Percentiles rank a stretch among this genome's conserved stretches.
Conservation (phyloP, 2,329 filamentous ascomycete genomes). For the Talaromyces sp. region DNA sequence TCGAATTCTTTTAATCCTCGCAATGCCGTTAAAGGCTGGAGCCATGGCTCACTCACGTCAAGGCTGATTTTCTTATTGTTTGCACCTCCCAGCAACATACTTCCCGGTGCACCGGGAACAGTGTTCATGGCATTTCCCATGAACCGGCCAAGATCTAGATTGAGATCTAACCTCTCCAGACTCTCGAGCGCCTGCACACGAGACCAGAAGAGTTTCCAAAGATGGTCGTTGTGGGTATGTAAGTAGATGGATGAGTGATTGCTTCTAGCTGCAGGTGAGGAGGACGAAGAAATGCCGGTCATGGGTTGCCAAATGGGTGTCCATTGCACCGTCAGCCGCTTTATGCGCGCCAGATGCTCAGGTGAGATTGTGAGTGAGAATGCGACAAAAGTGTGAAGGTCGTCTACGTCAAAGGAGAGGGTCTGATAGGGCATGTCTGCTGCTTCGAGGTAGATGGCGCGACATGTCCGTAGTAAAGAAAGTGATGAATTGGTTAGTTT, state of each 20-base stretch:
- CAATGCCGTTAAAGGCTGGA: conserved; percentile 29
- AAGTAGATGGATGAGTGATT: conserved; percentile 26
- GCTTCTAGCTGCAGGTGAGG: not conserved
- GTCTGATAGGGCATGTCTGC: conserved; percentile 28
- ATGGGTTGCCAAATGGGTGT: conserved; percentile 36
- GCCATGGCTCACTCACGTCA: conserved; percentile 28
- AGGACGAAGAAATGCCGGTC: conserved; percentile 21
- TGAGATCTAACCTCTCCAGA: conserved; percentile 25
- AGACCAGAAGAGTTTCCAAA: conserved; percentile 33
- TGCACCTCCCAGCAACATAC: conserved; percentile 22
- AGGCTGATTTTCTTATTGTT: conserved; percentile 26
- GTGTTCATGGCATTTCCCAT: conserved; percentile 19
- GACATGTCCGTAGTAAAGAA: conserved; percentile 32
- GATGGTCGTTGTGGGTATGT: conserved; percentile 35
- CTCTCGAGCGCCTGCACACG: conserved; percentile 23
- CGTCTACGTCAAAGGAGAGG: conserved; percentile 35
- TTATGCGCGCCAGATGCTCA: conserved; percentile 22
- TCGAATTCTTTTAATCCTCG: conserved; percentile 31
- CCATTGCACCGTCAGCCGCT: conserved; percentile 32
- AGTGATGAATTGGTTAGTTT: conserved; percentile 26
- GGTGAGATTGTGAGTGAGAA: conserved; percentile 28
- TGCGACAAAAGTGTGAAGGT: conserved; percentile 36
- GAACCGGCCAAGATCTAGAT: conserved; percentile 33
- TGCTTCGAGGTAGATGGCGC: conserved; percentile 35
- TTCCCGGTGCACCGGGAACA: not conserved